Evolutionary conservation across 1,284 basidiomycete genomes (phyloP).

Genomic region (Rhodotorula sp.): DNA sequence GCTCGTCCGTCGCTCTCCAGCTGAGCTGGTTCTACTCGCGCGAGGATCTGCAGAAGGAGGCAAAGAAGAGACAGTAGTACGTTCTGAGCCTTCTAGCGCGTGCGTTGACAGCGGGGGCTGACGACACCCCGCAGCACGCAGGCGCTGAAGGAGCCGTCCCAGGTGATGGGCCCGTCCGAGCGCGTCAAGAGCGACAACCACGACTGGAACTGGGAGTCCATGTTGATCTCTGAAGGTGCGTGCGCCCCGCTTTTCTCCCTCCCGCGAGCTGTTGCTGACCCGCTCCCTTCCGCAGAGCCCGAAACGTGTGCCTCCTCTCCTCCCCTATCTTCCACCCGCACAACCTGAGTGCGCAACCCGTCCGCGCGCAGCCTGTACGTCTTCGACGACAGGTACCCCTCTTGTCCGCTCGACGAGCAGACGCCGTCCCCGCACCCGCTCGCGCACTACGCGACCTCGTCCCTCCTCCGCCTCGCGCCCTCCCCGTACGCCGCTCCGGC

Average conservation of each 20-base stretch:
- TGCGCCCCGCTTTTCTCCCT: background rate
- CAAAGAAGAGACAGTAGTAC: background rate
- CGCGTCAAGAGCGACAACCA: constrained; percentile 2
- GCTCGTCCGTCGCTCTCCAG: background rate
- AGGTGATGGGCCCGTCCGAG: constrained; percentile 13
- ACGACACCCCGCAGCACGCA: background rate
- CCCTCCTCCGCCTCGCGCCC: background rate
- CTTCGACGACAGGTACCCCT: constrained; percentile 29
- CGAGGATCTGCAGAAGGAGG: background rate
- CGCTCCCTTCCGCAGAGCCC: background rate
- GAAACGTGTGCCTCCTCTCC: constrained; percentile 1
- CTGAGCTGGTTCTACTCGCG: background rate
- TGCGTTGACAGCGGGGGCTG: too few relatives aligned
- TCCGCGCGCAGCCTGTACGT: constrained; percentile 10
- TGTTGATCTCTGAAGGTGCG: background rate
- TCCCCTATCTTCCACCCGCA: background rate
- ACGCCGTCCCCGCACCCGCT: constrained; percentile 10
- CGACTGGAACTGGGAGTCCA: background rate
- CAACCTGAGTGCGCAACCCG: too few relatives aligned
- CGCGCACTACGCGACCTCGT: background rate
- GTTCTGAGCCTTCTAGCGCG: too few relatives aligned
- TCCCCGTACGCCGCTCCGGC: constrained; percentile 1
- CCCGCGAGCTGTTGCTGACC: too few relatives aligned
- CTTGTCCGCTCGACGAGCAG: background rate
- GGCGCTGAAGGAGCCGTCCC: background rate